Evolutionary conservation across 345 rosid genomes (phyloP), one percentile per base, ranked within the genome.

Genomic region (Cardamine chenopodiifolia): DNA sequence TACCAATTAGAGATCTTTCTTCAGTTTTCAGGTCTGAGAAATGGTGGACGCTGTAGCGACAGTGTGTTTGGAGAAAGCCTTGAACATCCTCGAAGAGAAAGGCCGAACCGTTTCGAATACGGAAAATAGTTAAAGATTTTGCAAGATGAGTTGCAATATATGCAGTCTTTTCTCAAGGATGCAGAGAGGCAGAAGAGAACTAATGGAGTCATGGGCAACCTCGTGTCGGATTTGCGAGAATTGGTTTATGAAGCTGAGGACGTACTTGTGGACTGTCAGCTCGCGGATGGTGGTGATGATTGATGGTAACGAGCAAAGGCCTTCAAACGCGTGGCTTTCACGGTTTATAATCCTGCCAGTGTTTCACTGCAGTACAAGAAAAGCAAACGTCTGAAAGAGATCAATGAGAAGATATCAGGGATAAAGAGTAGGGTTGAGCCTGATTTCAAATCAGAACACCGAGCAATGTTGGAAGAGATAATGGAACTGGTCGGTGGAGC

Each of bases 1-100:
- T 20, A 26, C 22, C 53, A 72, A 42, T 29, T 42, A 55, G 25
- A 40, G 35, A 60, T 50, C 0, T 58, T 59, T 61, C 48, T 61
- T 42, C 2, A 8, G 37, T 68, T 69, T 20, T 69, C 59, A 52
- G 75, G 47, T 64, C 48, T 18, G 6, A 45, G 71, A 44, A 20
- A 76, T 76, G 80, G 80, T 76, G 66, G 80, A 76, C 29, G 81
- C 81, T 28, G 81, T 77, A 23, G 81, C 71, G n/a, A 71, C 76
- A 29, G 77, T 77, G 42, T 71, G 47, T 71, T 29, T 77, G 7
- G 81, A 77, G 49, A 77, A 23, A 77, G 8, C 40, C 5, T 57
- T 49, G 9, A 71, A 65, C 7, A 71, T 71, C 57, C 56, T 77
- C n/a, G 73, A 77, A 71, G 81, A 77, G 14, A 77, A 40, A 50